A percentile compares a stretch with the other conserved stretches of the same genome.
Evolutionary conservation across 2,329 filamentous ascomycete species (phyloP).

Genomic region (Elsinoe ampelina): DNA sequence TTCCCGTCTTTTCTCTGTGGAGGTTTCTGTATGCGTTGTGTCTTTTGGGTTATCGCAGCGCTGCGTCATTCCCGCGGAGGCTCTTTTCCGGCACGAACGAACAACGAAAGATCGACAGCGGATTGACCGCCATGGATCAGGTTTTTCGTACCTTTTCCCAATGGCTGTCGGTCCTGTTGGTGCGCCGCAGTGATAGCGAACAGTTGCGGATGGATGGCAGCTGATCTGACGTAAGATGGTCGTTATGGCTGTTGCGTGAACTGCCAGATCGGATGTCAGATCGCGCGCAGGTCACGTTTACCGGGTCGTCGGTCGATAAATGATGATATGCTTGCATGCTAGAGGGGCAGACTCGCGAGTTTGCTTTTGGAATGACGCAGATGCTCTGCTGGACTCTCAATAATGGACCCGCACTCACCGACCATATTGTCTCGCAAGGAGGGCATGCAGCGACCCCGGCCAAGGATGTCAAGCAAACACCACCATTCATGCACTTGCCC

Average conservation of each 20-base stretch:
- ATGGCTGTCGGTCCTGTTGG: background rate
- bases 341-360: too few species aligned
- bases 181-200: background rate
- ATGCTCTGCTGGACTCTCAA: background rate
- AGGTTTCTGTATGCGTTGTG: too few species aligned
- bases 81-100: background rate
- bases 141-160: background rate
- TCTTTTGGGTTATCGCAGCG: too few species aligned
- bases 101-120: background rate
- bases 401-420: too few species aligned
- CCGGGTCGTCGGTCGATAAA: background rate
- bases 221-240: background rate
- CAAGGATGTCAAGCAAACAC: background rate
- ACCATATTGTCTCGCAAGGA: too few species aligned
- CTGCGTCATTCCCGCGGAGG: constrained; percentile 6
- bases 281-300: background rate
- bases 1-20: too few species aligned
- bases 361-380: background rate
- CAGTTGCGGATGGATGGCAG: background rate
- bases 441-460: too few species aligned
- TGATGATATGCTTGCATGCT: background rate
- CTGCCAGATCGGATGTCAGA: background rate
- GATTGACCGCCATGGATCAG: background rate
- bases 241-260: background rate
- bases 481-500: background rate